Evolutionary conservation across 1,139 yeast genomes (phyloP), one percentile per base, ranked within the genome.

Genomic region (Hemisphaericaspora subhashii): DNA sequence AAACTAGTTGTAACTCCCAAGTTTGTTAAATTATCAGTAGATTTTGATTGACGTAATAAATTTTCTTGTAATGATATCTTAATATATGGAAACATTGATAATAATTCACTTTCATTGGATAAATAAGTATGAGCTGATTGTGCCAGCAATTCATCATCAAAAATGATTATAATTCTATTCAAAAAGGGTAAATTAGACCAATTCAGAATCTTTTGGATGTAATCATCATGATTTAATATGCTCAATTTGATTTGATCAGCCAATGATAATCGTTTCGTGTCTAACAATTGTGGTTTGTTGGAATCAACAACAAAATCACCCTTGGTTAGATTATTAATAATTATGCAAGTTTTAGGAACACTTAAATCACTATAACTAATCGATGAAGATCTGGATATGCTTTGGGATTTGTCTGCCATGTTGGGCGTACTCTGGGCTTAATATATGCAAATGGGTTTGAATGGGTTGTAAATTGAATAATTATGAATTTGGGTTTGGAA

Each of bases 151-250:
- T 64, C 72, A 15, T 60, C 57, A 40, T 57, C 55, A 43, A 74
- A 54, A 5, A 72, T 68, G 24, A 74, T 59, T 15, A 74, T 68
- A 11, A 71, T 57, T 23, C 80, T 53, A 35, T 56, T 60, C 37
- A 74, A 56, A 39, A 68, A 70, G 9, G 77, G 68, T 27, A 74
- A 51, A 36, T 64, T 69, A 9, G 75, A 64, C 79, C 79, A 74
- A 43, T 70, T 62, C 31, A 60, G 55, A 25, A 74, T 65, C 30
- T 62, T 51, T 32, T 58, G 55, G 22, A 64, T 39, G 33, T 44
- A 58, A 41, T 57, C 57, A 31, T 60, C 65, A 23, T 55, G 51
- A 38, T 65, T 66, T 30, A 68, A 53, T 1, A 68, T 56, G 3
- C 55, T 52, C 36, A 64, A 51, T 42, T 69, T 71, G 36, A 71